Percentiles rank a stretch among this genome's conserved stretches.
phyloP scores from a whole-genome alignment of 306 rosid species.

The Acacia acuminata region DNA sequence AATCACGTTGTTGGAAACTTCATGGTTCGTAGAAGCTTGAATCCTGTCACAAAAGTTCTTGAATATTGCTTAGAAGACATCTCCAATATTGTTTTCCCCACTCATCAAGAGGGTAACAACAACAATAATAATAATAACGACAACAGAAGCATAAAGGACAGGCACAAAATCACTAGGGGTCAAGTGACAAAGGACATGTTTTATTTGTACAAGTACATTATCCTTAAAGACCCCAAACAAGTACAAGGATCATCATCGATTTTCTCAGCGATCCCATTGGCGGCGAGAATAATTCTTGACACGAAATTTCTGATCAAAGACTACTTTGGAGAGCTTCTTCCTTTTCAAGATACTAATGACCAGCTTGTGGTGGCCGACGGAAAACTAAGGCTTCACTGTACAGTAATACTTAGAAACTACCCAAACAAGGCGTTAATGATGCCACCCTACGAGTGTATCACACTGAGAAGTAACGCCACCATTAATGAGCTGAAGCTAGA shows the following conservation, averaged over 20 bases:
- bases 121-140: slow-evolving; percentile 5
- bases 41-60: slow-evolving; percentile 76
- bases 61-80: slow-evolving; percentile 84
- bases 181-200: slow-evolving; percentile 74
- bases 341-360: slow-evolving; percentile 30
- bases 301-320: slow-evolving; percentile 72
- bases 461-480: slow-evolving; percentile 53
- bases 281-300: slow-evolving; percentile 68
- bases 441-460: slow-evolving; percentile 69
- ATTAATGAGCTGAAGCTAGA: slow-evolving; percentile 65
- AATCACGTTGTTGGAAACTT: slow-evolving; percentile 77
- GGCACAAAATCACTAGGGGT: slow-evolving; percentile 56
- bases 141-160: slow-evolving; percentile 31
- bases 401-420: slow-evolving; percentile 42
- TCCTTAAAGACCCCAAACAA: slow-evolving; percentile 60
- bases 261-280: slow-evolving; percentile 63
- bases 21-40: slow-evolving; percentile 72
- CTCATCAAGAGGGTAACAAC: neutral
- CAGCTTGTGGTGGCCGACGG: slow-evolving; percentile 42
- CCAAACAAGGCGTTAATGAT: neutral
- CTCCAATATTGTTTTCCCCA: slow-evolving; percentile 44
- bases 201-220: slow-evolving; percentile 49
- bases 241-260: slow-evolving; percentile 14
- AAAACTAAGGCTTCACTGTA: slow-evolving; percentile 49
- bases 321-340: slow-evolving; percentile 48